A percentile compares a stretch with the other conserved stretches of the same genome.
phyloP scores from a whole-genome alignment of 2,329 filamentous ascomycete genomes.

The Cercospora janseana region DNA sequence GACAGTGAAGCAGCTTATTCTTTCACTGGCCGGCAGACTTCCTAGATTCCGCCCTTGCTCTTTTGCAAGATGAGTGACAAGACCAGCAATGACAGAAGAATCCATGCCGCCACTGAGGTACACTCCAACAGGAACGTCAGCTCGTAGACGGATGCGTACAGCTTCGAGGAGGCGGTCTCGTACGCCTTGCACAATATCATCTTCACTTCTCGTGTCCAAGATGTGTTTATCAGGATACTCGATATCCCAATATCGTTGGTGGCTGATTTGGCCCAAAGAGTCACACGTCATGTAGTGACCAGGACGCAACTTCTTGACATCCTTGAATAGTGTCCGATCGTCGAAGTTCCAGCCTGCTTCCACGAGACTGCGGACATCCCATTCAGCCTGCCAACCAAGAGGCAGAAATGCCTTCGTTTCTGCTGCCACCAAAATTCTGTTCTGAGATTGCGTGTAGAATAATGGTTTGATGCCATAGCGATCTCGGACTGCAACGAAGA shows the following conservation, averaged over 20 bases:
- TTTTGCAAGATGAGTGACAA: constrained; percentile 53
- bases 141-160: constrained; percentile 53
- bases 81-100: constrained; percentile 57
- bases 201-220: constrained; percentile 46
- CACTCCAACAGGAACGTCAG: constrained; percentile 58
- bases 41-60: constrained; percentile 51
- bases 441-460: too few relatives aligned
- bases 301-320: constrained; percentile 49
- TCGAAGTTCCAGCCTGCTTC: constrained; percentile 50
- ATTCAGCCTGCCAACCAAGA: too few relatives aligned
- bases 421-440: too few relatives aligned
- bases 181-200: constrained; percentile 54
- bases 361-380: too few relatives aligned
- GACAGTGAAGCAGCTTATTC: constrained; percentile 53
- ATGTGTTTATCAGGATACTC: constrained; percentile 51
- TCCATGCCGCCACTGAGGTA: constrained; percentile 60
- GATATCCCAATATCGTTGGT: constrained; percentile 54
- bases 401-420: too few relatives aligned
- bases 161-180: constrained; percentile 53
- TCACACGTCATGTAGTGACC: constrained; percentile 47
- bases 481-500: constrained; percentile 52
- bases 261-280: constrained; percentile 40
- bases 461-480: constrained; percentile 59
- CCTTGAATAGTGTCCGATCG: constrained; percentile 51
- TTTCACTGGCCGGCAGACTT: constrained; percentile 42